phyloP scores from a whole-genome alignment of 75 land plant genomes.

The Selaginella tamariscina region DNA sequence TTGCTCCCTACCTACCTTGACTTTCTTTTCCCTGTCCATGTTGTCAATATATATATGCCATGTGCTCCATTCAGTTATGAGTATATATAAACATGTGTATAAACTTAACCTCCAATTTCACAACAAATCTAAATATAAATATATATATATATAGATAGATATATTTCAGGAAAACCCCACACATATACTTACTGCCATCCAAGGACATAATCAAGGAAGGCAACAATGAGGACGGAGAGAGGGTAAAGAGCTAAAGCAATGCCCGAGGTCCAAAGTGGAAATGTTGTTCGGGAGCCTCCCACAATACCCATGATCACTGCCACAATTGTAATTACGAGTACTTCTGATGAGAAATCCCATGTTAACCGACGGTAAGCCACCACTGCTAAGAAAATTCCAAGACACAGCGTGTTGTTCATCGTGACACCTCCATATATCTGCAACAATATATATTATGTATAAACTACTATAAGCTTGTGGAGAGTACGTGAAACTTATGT shows the following conservation, averaged over 20 bases:
- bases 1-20: background rate
- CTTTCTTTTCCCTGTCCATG: too few relatives aligned
- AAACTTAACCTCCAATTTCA: too few relatives aligned
- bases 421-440: constrained; percentile 52
- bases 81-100: too few relatives aligned
- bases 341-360: constrained; percentile 50
- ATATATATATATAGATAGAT: too few relatives aligned
- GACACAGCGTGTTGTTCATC: constrained; percentile 36
- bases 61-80: too few relatives aligned
- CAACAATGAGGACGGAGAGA: background rate
- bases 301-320: constrained; percentile 27
- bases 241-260: constrained; percentile 10
- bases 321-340: constrained; percentile 33
- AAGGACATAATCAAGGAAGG: constrained; percentile 37
- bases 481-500: too few relatives aligned
- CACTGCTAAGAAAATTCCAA: constrained; percentile 37
- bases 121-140: too few relatives aligned
- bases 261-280: background rate
- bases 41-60: too few relatives aligned
- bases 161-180: too few relatives aligned
- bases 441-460: constrained; percentile 8
- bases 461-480: too few relatives aligned
- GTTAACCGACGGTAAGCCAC: constrained; percentile 32
- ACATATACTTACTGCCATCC: constrained; percentile 91
- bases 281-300: constrained; percentile 6